These are phyloP conservation scores for Pulveroboletus sp. DNA, from an alignment of 768 basidiomycete species.

Conservation along the genomic window DNA sequence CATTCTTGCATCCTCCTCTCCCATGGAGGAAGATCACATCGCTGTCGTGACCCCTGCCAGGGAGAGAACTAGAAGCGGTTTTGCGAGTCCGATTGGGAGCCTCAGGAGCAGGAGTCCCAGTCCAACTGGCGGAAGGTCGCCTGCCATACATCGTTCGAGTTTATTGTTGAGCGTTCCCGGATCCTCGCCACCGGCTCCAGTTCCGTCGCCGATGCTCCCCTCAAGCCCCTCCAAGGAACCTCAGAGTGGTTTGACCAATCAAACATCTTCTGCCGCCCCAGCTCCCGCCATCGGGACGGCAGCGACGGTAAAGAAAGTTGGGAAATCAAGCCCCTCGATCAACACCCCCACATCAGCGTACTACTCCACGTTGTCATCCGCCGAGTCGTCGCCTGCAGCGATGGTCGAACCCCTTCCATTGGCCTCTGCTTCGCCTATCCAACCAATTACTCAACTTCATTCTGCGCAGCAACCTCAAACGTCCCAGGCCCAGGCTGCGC, in stretches of 20 bases:
- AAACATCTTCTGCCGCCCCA: conserved; percentile 17
- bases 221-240: conserved; percentile 26
- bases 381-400: conserved; percentile 36
- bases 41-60: conserved; percentile 55
- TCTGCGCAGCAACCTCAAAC: conserved; percentile 12
- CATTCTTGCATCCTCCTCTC: conserved; percentile 47
- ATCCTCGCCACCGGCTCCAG: conserved; percentile 23
- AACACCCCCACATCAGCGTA: conserved; percentile 48
- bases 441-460: conserved; percentile 19
- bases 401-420: conserved; percentile 31
- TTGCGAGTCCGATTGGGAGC: conserved; percentile 60
- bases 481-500: conserved; percentile 3
- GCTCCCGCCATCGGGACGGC: conserved; percentile 1
- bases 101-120: conserved; percentile 66
- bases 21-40: conserved; percentile 52
- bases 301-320: conserved; percentile 4
- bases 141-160: conserved; percentile 36
- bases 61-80: conserved; percentile 45
- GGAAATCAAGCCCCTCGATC: conserved; percentile 26
- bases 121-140: conserved; percentile 40
- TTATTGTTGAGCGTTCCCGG: conserved; percentile 48
- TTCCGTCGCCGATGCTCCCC: conserved; percentile 21
- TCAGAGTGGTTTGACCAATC: conserved; percentile 21
- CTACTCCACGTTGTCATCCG: conserved; percentile 38
- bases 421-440: conserved; percentile 18